Evolutionary conservation across 208 protist genomes (phyloP).

Genomic region (Sergeia podlipaevii): DNA sequence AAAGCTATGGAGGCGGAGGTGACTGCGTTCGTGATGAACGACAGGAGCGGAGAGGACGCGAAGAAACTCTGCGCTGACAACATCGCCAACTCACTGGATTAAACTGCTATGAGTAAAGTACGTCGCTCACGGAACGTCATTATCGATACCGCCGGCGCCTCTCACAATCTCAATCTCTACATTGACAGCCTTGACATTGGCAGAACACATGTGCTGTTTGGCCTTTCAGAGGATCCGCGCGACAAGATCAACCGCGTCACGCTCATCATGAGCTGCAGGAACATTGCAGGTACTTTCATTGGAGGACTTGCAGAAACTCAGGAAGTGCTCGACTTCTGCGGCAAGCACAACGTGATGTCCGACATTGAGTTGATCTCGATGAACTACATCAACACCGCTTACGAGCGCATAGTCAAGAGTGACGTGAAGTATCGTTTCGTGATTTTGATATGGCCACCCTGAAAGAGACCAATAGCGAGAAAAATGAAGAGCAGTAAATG

Average conservation of each 20-base stretch:
- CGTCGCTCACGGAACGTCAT: slow-evolving; percentile 26
- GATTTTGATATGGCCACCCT: slow-evolving; percentile 38
- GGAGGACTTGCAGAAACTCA: slow-evolving; percentile 41
- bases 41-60: slow-evolving; percentile 31
- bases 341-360: slow-evolving; percentile 39
- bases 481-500: too few relatives aligned
- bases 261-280: slow-evolving; percentile 14
- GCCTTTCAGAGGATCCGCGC: slow-evolving; percentile 21
- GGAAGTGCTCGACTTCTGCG: slow-evolving; percentile 67
- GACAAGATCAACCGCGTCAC: slow-evolving; percentile 16
- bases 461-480: too few relatives aligned
- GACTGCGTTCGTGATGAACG: slow-evolving; percentile 27
- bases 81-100: slow-evolving; percentile 35
- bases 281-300: slow-evolving; percentile 33
- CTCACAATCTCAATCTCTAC: slow-evolving; percentile 27
- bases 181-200: slow-evolving; percentile 17
- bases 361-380: slow-evolving; percentile 39
- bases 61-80: slow-evolving; percentile 44
- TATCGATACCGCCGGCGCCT: slow-evolving; percentile 31
- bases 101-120: slow-evolving; percentile 27
- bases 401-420: slow-evolving; percentile 33
- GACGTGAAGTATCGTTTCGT: slow-evolving; percentile 44
- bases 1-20: slow-evolving; percentile 54
- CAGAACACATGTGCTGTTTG: slow-evolving; percentile 31
- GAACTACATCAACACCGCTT: slow-evolving; percentile 44